phyloP scores from a whole-genome alignment of 306 rosid genomes.

The Vigna unguiculata region DNA sequence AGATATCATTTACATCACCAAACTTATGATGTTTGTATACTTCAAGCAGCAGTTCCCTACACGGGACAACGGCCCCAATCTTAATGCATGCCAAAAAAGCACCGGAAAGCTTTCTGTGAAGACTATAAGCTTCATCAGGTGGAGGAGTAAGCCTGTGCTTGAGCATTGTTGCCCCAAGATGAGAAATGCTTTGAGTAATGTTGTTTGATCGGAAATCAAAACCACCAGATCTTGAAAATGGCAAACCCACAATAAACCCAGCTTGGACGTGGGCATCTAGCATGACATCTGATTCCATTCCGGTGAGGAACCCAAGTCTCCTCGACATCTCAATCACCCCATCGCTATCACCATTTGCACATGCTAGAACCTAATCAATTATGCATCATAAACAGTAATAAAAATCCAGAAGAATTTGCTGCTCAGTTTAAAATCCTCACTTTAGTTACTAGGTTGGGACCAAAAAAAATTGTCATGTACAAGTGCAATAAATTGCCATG shows the following conservation, averaged over 20 bases:
- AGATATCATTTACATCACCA: slow-evolving; percentile 54
- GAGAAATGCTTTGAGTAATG: slow-evolving; percentile 75
- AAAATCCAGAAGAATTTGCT: slow-evolving; percentile 29
- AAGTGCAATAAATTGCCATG: not conserved
- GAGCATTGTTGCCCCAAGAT: slow-evolving; percentile 92
- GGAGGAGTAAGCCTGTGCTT: slow-evolving; percentile 96
- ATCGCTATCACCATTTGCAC: slow-evolving; percentile 75
- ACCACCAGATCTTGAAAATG: slow-evolving; percentile 74
- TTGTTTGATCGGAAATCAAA: slow-evolving; percentile 74
- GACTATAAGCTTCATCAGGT: slow-evolving; percentile 94
- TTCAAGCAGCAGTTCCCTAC: slow-evolving; percentile 78
- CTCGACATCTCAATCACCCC: slow-evolving; percentile 84
- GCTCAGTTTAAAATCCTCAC: slow-evolving; percentile 6
- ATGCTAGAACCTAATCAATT: slow-evolving; percentile 77
- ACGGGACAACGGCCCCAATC: slow-evolving; percentile 88
- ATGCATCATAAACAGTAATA: slow-evolving; percentile 12
- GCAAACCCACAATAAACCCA: slow-evolving; percentile 93
- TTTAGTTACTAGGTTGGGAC: slow-evolving; percentile 6
- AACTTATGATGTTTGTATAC: slow-evolving; percentile 66
- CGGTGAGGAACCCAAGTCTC: slow-evolving; percentile 92
- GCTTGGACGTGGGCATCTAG: slow-evolving; percentile 95
- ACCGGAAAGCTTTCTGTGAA: slow-evolving; percentile 93
- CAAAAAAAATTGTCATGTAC: not conserved
- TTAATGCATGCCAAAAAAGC: slow-evolving; percentile 95
- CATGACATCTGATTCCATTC: slow-evolving; percentile 89